phyloP scores from a whole-genome alignment of 2,329 filamentous ascomycete genomes.

The Huntiella decipiens region DNA sequence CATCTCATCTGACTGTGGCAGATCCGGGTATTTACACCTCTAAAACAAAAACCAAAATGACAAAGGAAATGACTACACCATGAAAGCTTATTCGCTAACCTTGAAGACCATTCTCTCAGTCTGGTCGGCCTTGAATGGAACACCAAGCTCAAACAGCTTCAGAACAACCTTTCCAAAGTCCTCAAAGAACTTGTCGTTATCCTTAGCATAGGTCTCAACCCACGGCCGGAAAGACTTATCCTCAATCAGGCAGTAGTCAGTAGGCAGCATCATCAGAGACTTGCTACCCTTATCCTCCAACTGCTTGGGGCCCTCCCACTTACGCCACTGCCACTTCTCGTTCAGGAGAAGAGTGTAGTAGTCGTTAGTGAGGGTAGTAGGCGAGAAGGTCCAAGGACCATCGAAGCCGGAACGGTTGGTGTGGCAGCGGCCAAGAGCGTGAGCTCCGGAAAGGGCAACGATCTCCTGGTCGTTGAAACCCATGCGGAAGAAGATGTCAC shows the following conservation, averaged over 20 bases:
- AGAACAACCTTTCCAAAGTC: constrained; percentile 66
- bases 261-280: constrained; percentile 91
- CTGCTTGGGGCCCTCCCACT: constrained; percentile 81
- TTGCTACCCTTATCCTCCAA: constrained; percentile 77
- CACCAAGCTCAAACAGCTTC: constrained; percentile 84
- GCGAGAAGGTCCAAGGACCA: constrained; percentile 84
- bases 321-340: constrained; percentile 83
- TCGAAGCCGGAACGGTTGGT: constrained; percentile 70
- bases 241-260: constrained; percentile 70
- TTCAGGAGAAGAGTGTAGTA: constrained; percentile 75
- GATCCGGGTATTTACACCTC: neutral
- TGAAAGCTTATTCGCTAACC: constrained; percentile 19
- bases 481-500: constrained; percentile 90
- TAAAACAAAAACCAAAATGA: neutral
- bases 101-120: constrained; percentile 44
- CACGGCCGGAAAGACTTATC: constrained; percentile 70
- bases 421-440: constrained; percentile 82
- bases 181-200: constrained; percentile 80
- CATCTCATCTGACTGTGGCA: constrained; percentile 3
- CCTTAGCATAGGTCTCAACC: constrained; percentile 77
- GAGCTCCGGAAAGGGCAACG: constrained; percentile 69
- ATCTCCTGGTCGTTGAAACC: constrained; percentile 96
- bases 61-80: constrained; percentile 3
- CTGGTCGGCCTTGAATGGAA: constrained; percentile 55
- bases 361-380: constrained; percentile 83